Base-by-base conservation (phyloP, 2,329 filamentous ascomycete species). In the Lasiodiplodia gonubiensis region DNA sequence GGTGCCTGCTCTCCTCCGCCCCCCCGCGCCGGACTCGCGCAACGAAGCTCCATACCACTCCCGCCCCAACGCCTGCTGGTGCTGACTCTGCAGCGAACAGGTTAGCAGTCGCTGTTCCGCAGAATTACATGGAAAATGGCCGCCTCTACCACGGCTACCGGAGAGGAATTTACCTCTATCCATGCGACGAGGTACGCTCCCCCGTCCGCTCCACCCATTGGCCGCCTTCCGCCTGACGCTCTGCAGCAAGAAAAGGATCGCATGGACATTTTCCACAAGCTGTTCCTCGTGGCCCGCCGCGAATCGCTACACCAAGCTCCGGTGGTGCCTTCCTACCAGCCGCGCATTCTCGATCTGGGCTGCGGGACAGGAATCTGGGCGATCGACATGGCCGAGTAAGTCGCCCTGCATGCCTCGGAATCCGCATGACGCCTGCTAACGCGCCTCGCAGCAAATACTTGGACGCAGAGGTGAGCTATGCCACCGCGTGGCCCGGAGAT, bases 331-430 rank as follows among this genome's bases (percentile, higher is more conserved):
- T 55, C 14, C 27, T 74, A 73, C 4, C 78, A 79, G 66, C 80
- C 81, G 67, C 83, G 85, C 69, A 85, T 89, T 69, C 80, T 89
- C 66, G 88, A 89, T 72, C 74, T 97, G 65, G 94, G 93, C 51
- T 94, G 91, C 70, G 94, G 94, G 23, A 97, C 93, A 0, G 93
- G 93, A 48, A 94, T 97, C 69, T 98, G 94, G 94, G 88, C 91
- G 49, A 92, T 96, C 72, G 91, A 94, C 71, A 90, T 97, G 80
- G 91, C 91, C 70, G 89, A 91, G 86, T 92, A 82, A 81, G 88
- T 80, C 21, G 6, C 21, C 30, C 12, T 59, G 30, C 49, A 35
- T 54, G n/a, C 35, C 30, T 6, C 54, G 3, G 14, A 27, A 30
- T 16, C 12, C 53, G 49, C 64, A 64, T 49, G 23, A 48, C 16